Evolutionary conservation across 805 yeast genomes (phyloP).

Genomic region (Candida caryicola): DNA sequence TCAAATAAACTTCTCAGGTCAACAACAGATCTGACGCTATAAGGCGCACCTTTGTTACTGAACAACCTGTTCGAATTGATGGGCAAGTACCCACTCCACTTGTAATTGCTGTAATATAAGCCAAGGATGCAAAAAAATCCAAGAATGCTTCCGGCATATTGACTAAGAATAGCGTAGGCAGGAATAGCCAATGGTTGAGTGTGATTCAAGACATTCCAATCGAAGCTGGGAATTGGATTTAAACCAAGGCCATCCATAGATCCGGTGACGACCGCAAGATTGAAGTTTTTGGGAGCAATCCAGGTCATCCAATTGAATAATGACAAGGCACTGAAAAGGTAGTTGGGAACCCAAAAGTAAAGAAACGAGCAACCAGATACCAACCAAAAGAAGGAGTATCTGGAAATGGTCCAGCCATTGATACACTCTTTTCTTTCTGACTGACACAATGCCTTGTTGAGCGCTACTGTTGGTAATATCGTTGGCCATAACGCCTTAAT

Average conservation of each 20-base stretch:
- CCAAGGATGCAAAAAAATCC: conserved; percentile 24
- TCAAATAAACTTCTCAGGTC: conserved; percentile 10
- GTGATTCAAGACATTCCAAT: conserved; percentile 22
- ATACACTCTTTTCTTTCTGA: conserved; percentile 26
- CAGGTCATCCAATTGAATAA: conserved; percentile 31
- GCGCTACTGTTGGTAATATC: conserved; percentile 27
- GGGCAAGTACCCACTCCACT: conserved; percentile 30
- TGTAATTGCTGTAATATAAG: conserved; percentile 26
- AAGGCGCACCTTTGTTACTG: conserved; percentile 22
- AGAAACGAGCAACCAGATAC: conserved; percentile 18
- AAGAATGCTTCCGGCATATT: conserved; percentile 22
- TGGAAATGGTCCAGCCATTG: conserved; percentile 31
- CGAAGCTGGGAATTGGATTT: conserved; percentile 30
- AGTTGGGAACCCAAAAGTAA: conserved; percentile 30
- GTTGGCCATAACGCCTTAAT: conserved; percentile 53
- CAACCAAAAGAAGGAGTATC: conserved; percentile 19
- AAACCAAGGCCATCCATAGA: conserved; percentile 24
- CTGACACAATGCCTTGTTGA: conserved; percentile 24
- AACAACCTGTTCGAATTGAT: conserved; percentile 20
- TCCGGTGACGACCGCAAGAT: conserved; percentile 26
- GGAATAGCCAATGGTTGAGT: conserved; percentile 19
- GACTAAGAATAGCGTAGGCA: conserved; percentile 22
- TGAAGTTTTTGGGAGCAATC: conserved; percentile 25
- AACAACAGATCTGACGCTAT: conserved; percentile 15
- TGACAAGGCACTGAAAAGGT: conserved; percentile 24